Base-by-base conservation (phyloP, 192 early-diverging fungal genomes). In the Podila horticola region DNA sequence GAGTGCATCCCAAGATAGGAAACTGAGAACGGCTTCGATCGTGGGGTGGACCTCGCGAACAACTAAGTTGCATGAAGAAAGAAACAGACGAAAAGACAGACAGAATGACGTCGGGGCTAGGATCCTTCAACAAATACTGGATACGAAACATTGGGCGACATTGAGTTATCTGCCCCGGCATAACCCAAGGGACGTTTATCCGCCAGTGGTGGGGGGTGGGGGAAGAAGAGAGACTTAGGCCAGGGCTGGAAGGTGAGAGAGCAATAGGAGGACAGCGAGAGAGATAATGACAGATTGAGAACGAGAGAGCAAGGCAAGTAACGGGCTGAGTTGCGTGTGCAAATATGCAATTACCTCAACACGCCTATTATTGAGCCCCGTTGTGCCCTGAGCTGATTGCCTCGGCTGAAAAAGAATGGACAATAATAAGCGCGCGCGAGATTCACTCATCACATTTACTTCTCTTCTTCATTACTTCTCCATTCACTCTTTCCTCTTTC, bases 281-380 rank as follows among this genome's bases (percentile, higher is more conserved):
- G 58, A 19, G 31, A 60, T 60, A 31, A 30, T 30, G 58, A 24
- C 20, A 22, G 19, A 34, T 7, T 10, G 34, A 36, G 7, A 34
- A 34, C 8, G 34, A 36, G 7, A 0, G 34, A 36, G 34, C 34
- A 36, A 11, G 34, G 9, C 6, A 36, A 13, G 62, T 10, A 36
- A 36, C 34, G 34, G 41, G 41, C 41, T 45, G 41, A 45, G 41
- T 45, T 45, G 15, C 0, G 22, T 41, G 62, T 33, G 38, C 62
- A 38, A 38, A 41, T 38, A 26, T 45, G 34, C 41, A 64, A n/a
- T 38, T 38, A 64, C 36, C 20, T 38, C 62, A 64, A 41, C 62
- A 64, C 26, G 22, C 13, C n/a, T 3, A 36, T 11, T 31, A 59
- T 3, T 38, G 41, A 45, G 41, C 41, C 41, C 41, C 15, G 41